Conservation (phyloP, 192 early-diverging fungal species). For the Entophlyctis luteolus region DNA sequence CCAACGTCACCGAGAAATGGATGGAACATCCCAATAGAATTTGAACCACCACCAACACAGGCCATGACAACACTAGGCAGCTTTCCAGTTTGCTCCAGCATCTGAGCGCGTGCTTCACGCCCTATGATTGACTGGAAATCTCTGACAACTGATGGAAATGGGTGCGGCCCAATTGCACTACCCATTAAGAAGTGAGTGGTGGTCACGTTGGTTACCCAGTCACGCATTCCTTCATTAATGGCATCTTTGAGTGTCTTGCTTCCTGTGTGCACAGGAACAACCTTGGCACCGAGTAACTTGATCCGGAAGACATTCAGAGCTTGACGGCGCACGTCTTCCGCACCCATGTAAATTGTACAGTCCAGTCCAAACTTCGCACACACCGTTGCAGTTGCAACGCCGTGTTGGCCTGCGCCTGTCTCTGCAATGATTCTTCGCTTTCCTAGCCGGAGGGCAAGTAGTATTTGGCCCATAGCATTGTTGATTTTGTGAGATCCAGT, state of each 20-base stretch:
- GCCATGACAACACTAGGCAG: constrained; percentile 91
- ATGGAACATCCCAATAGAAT: constrained; percentile 96
- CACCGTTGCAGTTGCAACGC: constrained; percentile 96
- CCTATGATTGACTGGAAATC: constrained; percentile 99
- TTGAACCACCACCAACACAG: constrained; percentile 96
- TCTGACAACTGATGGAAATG: constrained; percentile 93
- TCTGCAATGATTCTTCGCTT: constrained; percentile 98
- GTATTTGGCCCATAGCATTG: constrained; percentile 91
- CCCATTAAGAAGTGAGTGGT: constrained; percentile 96
- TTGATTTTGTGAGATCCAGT: constrained; percentile 99
- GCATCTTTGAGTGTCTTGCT: constrained; percentile 93
- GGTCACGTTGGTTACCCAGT: constrained; percentile 93
- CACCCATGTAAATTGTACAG: constrained; percentile 97
- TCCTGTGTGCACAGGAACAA: constrained; percentile 76
- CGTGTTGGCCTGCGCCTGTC: constrained; percentile 97
- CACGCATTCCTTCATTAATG: constrained; percentile 97
- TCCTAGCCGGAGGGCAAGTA: constrained; percentile 90
- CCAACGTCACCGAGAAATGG: constrained; percentile 81
- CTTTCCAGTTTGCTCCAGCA: constrained; percentile 74
- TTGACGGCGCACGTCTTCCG: constrained; percentile 89
- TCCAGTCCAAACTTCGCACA: constrained; percentile 97
- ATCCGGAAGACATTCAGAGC: constrained; percentile 96
- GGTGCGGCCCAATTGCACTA: constrained; percentile 94
- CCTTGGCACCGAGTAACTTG: constrained; percentile 85
- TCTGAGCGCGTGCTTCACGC: constrained; percentile 78